Evolutionary conservation across 495 filamentous ascomycete species (phyloP).

Genomic region (Lophiotrema nucula): DNA sequence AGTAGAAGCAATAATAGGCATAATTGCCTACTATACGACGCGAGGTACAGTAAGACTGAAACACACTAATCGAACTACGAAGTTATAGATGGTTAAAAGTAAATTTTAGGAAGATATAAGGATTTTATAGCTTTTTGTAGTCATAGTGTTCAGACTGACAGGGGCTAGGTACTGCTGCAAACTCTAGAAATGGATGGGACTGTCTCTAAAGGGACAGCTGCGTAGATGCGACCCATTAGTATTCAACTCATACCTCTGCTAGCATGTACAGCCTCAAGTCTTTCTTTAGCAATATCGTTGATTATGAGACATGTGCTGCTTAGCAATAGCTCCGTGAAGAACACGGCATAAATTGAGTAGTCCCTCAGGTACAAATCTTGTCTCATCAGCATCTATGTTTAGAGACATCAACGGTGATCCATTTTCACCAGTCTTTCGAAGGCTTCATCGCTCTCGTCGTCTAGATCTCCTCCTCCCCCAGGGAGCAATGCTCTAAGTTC

Average conservation of each 20-base stretch:
- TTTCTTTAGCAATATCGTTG: no score
- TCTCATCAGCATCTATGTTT: no score
- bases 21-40: neutral
- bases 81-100: neutral
- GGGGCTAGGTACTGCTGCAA: neutral
- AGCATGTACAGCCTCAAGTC: no score
- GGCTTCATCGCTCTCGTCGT: no score
- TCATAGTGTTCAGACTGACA: neutral
- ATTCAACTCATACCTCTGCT: neutral
- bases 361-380: no score
- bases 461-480: no score
- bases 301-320: no score
- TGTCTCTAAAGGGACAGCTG: neutral
- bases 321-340: no score
- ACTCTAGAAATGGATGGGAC: neutral
- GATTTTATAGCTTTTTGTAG: neutral
- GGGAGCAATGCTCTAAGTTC: no score
- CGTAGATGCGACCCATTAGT: neutral
- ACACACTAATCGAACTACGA: neutral
- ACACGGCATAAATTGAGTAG: no score
- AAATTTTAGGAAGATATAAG: neutral
- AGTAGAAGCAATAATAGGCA: neutral
- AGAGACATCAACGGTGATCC: no score
- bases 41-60: neutral
- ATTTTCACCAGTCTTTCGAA: no score